Evolutionary conservation across 805 yeast species (phyloP).

Genomic region (Lipomyces chichibuensis): DNA sequence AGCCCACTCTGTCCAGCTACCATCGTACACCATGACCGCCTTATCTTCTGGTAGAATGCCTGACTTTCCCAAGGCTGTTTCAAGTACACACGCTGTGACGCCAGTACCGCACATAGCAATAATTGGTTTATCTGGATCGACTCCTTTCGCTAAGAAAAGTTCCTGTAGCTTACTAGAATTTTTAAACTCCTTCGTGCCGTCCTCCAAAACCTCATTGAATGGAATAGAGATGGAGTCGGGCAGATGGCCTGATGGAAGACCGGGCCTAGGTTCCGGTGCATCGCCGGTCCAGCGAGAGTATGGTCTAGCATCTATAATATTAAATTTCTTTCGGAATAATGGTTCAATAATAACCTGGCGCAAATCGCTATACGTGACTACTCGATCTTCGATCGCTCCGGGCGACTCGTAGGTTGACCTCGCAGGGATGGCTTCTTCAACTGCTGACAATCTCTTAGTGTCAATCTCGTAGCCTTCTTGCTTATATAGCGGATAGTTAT

Average conservation of each 20-base stretch:
- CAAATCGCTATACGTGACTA: conserved; percentile 69
- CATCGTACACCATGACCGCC: conserved; percentile 71
- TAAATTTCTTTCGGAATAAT: conserved; percentile 26
- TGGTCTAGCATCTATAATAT: conserved; percentile 82
- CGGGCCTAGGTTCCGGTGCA: conserved; percentile 88
- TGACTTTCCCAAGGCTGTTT: conserved; percentile 67
- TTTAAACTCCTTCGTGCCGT: conserved; percentile 53
- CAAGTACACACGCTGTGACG: conserved; percentile 87
- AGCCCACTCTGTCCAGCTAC: conserved; percentile 71
- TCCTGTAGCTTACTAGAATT: conserved; percentile 51
- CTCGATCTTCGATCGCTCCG: conserved; percentile 52
- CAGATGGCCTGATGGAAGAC: conserved; percentile 85
- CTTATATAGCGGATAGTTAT: conserved; percentile 65
- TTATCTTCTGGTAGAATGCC: conserved; percentile 47
- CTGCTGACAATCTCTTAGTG: conserved; percentile 27
- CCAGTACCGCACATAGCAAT: conserved; percentile 96
- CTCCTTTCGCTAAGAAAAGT: conserved; percentile 52
- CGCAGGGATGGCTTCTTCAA: conserved; percentile 22
- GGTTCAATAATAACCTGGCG: conserved; percentile 53
- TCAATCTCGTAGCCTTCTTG: conserved; percentile 49
- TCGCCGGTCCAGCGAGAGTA: conserved; percentile 72
- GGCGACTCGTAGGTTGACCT: conserved; percentile 37
- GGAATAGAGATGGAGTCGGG: conserved; percentile 82
- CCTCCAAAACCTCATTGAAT: conserved; percentile 61
- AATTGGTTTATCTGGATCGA: conserved; percentile 59